A percentile compares a stretch with the other conserved stretches of the same genome.
These are phyloP conservation scores for Conoideocrella luteorostrata DNA, from an alignment of 2,329 filamentous ascomycete genomes.

Conservation along the genomic window DNA sequence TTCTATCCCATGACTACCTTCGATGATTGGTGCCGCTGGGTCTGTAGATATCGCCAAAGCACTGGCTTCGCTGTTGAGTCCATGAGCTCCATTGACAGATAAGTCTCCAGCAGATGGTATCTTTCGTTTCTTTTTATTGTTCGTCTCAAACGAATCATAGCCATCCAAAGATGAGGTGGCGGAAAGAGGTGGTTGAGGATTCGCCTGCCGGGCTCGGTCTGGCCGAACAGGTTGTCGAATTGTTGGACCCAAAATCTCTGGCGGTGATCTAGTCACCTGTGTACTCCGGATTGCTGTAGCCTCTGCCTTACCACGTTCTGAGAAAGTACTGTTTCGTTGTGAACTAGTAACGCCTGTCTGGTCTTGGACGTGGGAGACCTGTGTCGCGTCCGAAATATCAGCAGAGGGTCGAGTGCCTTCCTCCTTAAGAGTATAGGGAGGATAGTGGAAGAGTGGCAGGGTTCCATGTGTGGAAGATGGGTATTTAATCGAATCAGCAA, in stretches of 20 bases:
- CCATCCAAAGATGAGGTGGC: conserved; percentile 71
- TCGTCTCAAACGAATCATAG: conserved; percentile 95
- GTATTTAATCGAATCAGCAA: conserved; percentile 74
- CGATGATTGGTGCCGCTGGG: conserved; percentile 23
- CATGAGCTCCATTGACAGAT: conserved; percentile 37
- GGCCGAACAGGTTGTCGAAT: conserved; percentile 36
- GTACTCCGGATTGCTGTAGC: conserved; percentile 32
- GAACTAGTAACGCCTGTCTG: conserved; percentile 2
- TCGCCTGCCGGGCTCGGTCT: conserved; percentile 38
- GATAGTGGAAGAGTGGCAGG: conserved; percentile 63
- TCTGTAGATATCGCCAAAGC: conserved; percentile 19
- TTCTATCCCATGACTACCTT: conserved; percentile 17
- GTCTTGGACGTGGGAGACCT: neutral
- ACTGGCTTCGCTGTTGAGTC: conserved; percentile 35
- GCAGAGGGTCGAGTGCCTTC: conserved; percentile 24
- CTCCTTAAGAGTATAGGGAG: conserved; percentile 48
- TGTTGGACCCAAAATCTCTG: conserved; percentile 38
- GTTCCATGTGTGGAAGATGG: conserved; percentile 67
- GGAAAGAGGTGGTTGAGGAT: conserved; percentile 55
- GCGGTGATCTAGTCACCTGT: conserved; percentile 38
- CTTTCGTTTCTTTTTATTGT: conserved; percentile 99
- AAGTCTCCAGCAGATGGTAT: conserved; percentile 82
- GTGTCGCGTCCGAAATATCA: neutral
- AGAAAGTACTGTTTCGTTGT: conserved; percentile 17
- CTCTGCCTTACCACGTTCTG: conserved; percentile 49